Conservation (phyloP, 495 filamentous ascomycete genomes). For the Thozetella sp. region DNA sequence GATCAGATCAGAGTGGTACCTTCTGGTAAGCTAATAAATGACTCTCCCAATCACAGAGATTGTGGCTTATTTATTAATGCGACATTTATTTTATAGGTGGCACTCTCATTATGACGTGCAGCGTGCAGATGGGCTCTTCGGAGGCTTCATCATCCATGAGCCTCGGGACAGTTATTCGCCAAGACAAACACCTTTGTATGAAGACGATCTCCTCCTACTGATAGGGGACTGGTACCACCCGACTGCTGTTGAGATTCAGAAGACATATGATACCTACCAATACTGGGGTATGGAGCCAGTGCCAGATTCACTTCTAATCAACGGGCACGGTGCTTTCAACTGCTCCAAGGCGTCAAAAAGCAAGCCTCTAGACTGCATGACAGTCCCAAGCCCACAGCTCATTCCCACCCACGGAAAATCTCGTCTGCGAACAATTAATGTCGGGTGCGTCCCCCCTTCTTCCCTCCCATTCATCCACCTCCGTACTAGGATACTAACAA, state of each 20-base stretch:
- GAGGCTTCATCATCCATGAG: slow-evolving; percentile 11
- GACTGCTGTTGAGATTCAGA: slow-evolving; percentile 29
- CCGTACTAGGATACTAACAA: no score
- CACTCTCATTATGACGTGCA: slow-evolving; percentile 10
- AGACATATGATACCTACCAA: slow-evolving; percentile 40
- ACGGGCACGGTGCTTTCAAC: slow-evolving; percentile 45
- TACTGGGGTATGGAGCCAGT: slow-evolving; percentile 44
- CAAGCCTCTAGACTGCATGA: slow-evolving; percentile 39
- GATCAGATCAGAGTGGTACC: slow-evolving; percentile 4
- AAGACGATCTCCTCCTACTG: slow-evolving; percentile 38
- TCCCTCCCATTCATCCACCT: background rate
- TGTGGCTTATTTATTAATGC: background rate
- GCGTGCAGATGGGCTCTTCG: slow-evolving; percentile 13
- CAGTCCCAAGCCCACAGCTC: background rate
- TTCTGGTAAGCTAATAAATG: slow-evolving; percentile 8
- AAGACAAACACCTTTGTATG: slow-evolving; percentile 20
- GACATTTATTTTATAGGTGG: slow-evolving; percentile 2
- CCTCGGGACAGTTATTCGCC: background rate
- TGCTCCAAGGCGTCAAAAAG: slow-evolving; percentile 47
- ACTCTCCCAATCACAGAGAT: background rate
- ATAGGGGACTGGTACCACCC: slow-evolving; percentile 56
- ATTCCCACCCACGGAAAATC: background rate
- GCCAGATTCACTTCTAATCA: slow-evolving; percentile 51
- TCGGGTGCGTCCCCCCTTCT: slow-evolving; percentile 7
- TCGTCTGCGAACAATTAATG: slow-evolving; percentile 12